Conservation (phyloP, 192 early-diverging fungal genomes). For the Backusella morwellensis region DNA sequence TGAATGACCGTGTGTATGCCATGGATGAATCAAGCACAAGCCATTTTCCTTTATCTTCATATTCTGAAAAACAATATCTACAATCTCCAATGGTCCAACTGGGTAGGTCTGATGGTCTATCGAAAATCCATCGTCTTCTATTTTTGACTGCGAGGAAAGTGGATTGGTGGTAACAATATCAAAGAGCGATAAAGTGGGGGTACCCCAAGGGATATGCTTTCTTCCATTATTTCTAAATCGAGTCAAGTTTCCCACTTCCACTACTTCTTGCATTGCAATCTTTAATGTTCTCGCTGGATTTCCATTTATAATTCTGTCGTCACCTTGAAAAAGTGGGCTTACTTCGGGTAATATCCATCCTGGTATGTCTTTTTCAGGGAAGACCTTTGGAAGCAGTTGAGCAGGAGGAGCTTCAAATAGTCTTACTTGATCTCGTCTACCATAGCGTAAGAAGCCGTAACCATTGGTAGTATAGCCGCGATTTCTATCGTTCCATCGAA, state of each 20-base stretch:
- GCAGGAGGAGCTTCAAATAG: not conserved
- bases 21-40: constrained; percentile 17
- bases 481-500: not conserved
- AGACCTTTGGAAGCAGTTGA: not conserved
- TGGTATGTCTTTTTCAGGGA: not conserved
- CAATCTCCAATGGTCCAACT: not conserved
- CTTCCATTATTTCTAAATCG: constrained; percentile 4
- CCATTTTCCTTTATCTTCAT: not conserved
- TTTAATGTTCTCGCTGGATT: not conserved
- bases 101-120: constrained; percentile 9
- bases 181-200: not conserved
- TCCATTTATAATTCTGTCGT: not conserved
- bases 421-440: not conserved
- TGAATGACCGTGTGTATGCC: constrained; percentile 32
- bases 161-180: not conserved
- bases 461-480: not conserved
- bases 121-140: not conserved
- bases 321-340: not conserved
- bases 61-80: constrained; percentile 28
- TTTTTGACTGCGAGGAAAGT: not conserved
- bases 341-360: not conserved
- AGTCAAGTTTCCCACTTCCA: not conserved
- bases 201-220: not conserved
- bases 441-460: not conserved
- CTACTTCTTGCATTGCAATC: not conserved